phyloP scores from a whole-genome alignment of 2,329 filamentous ascomycete species.

The Sporothrix sp. region DNA sequence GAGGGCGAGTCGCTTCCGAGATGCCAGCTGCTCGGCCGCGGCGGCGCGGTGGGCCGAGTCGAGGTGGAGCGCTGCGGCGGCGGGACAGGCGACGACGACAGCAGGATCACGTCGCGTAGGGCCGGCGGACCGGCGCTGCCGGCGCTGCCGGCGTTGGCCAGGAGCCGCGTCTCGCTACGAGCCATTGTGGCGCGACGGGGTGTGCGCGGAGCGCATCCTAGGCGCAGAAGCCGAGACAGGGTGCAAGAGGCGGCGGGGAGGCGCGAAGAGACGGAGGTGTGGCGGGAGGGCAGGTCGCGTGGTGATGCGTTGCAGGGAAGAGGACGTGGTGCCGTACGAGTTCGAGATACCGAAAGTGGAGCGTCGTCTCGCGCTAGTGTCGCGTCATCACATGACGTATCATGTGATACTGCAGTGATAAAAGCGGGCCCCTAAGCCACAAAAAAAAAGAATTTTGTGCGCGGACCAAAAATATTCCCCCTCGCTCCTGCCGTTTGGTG shows the following conservation, averaged over 20 bases:
- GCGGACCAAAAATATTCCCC: constrained; percentile 12
- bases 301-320: too few species aligned
- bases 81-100: constrained; percentile 12
- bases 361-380: too few species aligned
- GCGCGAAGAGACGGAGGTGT: not conserved
- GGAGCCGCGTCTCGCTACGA: constrained; percentile 17
- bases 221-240: constrained; percentile 23
- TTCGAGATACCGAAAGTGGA: not conserved
- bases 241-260: constrained; percentile 13
- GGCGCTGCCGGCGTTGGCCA: too few species aligned
- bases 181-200: constrained; percentile 25
- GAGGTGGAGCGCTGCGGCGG: constrained; percentile 5
- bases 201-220: constrained; percentile 41
- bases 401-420: not conserved
- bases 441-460: constrained; percentile 16
- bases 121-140: not conserved
- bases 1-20: not conserved
- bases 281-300: not conserved
- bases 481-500: not conserved
- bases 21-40: not conserved
- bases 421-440: constrained; percentile 11
- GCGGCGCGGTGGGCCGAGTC: constrained; percentile 9
- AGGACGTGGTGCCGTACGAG: too few species aligned
- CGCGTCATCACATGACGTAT: too few species aligned
- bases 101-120: constrained; percentile 6